Evolutionary conservation across 2,329 filamentous ascomycete genomes (phyloP), one percentile per base, ranked within the genome.

Genomic region (Exophiala sp.): DNA sequence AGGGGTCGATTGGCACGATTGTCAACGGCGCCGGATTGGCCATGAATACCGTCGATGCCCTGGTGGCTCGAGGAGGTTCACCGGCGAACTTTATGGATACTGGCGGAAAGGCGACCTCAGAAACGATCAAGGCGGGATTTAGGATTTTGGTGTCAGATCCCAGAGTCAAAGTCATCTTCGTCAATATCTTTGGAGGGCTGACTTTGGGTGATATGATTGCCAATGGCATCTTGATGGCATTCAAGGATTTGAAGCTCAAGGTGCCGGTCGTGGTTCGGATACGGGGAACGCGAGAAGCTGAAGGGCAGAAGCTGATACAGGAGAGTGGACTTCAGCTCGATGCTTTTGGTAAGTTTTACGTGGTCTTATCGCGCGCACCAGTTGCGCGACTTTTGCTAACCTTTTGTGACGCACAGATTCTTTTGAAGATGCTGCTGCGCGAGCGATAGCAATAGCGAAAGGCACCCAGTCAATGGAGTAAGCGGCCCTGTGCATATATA

Each of bases 1-100:
- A 75, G 50, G 82, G 78, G 49, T 84, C 84, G 58, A 85, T 95
- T 49, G 91, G 89, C 35, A 95, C 88, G 3, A 49, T 60, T 59
- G 89, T 95, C 60, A 96, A 96, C 65, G 90, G 91, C 40, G 91
- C 91, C 0, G 91, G 91, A 0, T 79, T 96, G 1, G 90, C 90
- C 0, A 94, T 96, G 88, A 94, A 94, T 68, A 95, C 90, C 0
- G 84, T 91, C 55, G 91, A 96, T 68, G 87, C 88, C 0, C 81
- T 96, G 1, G 77, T 80, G 2, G 73, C 83, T 10, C 81, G 83
- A 50, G 85, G 85, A 7, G 88, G 88, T 1, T 71, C 76, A 33
- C 86, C 86, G 20, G 83, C 89, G 9, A 96, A 96, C 65, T 95
- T 96, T 68, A 78, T 96, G 50, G 91, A 96, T 68, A 95, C 89